Conservation (phyloP, 1,284 basidiomycete species). For the Microbotryomycetes sp. region DNA sequence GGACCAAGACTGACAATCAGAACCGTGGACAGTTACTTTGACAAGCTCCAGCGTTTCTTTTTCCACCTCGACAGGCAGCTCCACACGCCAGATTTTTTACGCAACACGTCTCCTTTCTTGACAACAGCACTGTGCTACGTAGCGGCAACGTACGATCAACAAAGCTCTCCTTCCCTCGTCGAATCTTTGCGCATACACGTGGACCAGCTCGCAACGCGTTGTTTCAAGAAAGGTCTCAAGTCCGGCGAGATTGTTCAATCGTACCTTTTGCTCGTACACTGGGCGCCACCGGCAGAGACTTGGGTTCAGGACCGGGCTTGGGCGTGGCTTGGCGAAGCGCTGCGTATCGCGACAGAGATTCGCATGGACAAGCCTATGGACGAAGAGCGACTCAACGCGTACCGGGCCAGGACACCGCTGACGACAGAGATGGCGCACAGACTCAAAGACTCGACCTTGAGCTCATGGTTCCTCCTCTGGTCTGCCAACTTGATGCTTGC, state of each 20-base stretch:
- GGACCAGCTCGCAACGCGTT: conserved; percentile 4
- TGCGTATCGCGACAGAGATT: not conserved
- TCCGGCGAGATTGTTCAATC: conserved; percentile 25
- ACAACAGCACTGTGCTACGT: not conserved
- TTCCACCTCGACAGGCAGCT: conserved; percentile 1
- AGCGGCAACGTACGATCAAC: not conserved
- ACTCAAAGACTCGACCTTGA: not conserved
- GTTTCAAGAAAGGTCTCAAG: conserved; percentile 21
- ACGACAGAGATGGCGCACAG: not conserved
- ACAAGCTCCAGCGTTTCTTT: conserved; percentile 6
- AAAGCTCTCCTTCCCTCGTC: not conserved
- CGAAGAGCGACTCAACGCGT: not conserved
- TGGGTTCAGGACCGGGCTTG: conserved; percentile 26
- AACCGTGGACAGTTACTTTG: conserved; percentile 15
- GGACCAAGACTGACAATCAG: not conserved
- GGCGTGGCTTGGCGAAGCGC: conserved; percentile 13
- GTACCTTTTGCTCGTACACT: conserved; percentile 8
- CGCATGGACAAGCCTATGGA: not conserved
- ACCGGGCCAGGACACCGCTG: not conserved
- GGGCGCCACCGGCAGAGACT: conserved; percentile 22
- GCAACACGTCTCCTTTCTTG: not conserved
- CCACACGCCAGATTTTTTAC: not conserved
- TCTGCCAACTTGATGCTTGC: not conserved
- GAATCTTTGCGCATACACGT: conserved; percentile 11
- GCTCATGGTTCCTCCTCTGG: not conserved